A percentile compares a stretch with the other conserved stretches of the same genome.
These are phyloP conservation scores for Calocera viscosa DNA, from an alignment of 768 basidiomycete species.

Conservation along the genomic window DNA sequence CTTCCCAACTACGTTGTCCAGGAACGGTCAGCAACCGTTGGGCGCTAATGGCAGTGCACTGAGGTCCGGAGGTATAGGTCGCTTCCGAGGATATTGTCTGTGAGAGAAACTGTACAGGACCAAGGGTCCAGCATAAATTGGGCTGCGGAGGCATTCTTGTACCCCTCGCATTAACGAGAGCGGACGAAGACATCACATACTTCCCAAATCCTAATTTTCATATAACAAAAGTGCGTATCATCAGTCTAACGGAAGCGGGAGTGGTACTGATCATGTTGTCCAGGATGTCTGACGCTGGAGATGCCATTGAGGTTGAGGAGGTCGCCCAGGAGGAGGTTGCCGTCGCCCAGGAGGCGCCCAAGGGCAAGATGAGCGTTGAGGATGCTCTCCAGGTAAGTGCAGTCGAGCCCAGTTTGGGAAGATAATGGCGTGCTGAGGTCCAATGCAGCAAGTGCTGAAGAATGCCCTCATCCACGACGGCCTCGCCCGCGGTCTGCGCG, in stretches of 20 bases:
- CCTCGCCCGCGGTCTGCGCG: slow-evolving; percentile 93
- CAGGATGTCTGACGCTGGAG: slow-evolving; percentile 97
- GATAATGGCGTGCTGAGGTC: no score
- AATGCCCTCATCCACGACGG: slow-evolving; percentile 97
- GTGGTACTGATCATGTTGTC: slow-evolving; percentile 1
- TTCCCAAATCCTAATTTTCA: slow-evolving; percentile 12
- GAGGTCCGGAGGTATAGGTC: not conserved
- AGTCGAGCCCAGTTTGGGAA: no score
- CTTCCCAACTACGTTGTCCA: no score
- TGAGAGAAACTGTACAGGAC: slow-evolving; percentile 2
- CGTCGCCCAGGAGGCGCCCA: slow-evolving; percentile 78
- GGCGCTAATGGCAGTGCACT: not conserved
- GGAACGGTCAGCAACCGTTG: not conserved
- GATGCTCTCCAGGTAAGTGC: slow-evolving; percentile 69
- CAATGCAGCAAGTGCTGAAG: slow-evolving; percentile 86
- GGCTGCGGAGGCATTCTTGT: not conserved
- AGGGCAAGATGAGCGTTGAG: slow-evolving; percentile 91
- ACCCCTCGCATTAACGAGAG: slow-evolving; percentile 75
- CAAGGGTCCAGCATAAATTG: not conserved
- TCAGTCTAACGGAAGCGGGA: not conserved
- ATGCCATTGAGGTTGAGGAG: slow-evolving; percentile 78
- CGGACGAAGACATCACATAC: slow-evolving; percentile 75
- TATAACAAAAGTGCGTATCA: slow-evolving; percentile 31
- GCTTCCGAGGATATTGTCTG: not conserved
- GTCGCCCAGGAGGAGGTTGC: slow-evolving; percentile 54